A percentile compares a stretch with the other conserved stretches of the same genome.
Evolutionary conservation across 352 stramenopile genomes (phyloP).

Genomic region (Phytophthora chlamydospora): DNA sequence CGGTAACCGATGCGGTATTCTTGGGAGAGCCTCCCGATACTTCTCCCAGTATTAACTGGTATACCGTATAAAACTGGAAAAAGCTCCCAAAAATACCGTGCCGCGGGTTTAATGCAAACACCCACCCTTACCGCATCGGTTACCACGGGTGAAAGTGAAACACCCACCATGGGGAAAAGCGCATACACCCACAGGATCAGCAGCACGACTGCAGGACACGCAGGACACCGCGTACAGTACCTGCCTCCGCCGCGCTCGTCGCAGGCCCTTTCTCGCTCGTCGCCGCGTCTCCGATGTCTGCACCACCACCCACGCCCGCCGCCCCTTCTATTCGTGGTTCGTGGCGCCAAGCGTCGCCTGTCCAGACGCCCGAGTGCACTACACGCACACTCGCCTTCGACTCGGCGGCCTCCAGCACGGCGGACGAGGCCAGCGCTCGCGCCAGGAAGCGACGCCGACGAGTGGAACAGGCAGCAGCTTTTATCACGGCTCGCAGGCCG

Average conservation of each 20-base stretch:
- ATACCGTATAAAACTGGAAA: too few relatives aligned
- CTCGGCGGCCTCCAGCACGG: slow-evolving; percentile 34
- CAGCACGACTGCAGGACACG: too few relatives aligned
- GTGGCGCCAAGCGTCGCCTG: slow-evolving; percentile 40
- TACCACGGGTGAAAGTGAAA: too few relatives aligned
- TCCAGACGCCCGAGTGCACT: slow-evolving; percentile 51
- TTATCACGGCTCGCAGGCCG: slow-evolving; percentile 36
- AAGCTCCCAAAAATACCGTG: too few relatives aligned
- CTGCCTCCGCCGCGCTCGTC: background rate
- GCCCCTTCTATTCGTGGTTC: slow-evolving; percentile 32
- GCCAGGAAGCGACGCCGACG: slow-evolving; percentile 50
- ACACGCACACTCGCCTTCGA: slow-evolving; percentile 53
- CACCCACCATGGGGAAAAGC: too few relatives aligned
- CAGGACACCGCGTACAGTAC: too few relatives aligned
- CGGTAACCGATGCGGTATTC: too few relatives aligned
- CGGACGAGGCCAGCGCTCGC: slow-evolving; percentile 27
- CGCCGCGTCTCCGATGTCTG: slow-evolving; percentile 12
- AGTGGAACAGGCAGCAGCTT: slow-evolving; percentile 31
- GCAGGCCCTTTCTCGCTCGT: background rate
- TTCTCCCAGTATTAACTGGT: too few relatives aligned
- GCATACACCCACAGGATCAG: too few relatives aligned
- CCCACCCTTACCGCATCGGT: too few relatives aligned
- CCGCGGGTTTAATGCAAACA: too few relatives aligned
- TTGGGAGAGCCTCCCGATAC: too few relatives aligned
- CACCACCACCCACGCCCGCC: slow-evolving; percentile 22